A percentile compares a stretch with the other conserved stretches of the same genome.
Evolutionary conservation across 345 rosid genomes (phyloP).

Genomic region (Firmiana major): DNA sequence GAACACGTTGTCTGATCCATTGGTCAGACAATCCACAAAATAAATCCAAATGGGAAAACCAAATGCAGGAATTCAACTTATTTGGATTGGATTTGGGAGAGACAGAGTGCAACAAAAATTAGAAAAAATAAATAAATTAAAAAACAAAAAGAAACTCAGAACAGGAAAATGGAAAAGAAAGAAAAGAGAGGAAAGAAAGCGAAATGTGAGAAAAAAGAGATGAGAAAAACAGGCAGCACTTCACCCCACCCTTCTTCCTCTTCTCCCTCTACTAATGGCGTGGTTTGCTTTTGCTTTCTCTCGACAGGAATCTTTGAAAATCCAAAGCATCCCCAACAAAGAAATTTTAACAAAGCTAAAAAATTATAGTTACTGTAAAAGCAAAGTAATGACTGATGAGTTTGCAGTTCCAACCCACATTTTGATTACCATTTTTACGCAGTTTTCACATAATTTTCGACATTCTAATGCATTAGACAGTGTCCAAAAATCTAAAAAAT

Average conservation of each 20-base stretch:
- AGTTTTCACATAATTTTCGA: neutral
- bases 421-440: too few relatives aligned
- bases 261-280: conserved; percentile 28
- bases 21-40: conserved; percentile 27
- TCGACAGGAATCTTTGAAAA: conserved; percentile 64
- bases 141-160: conserved; percentile 45
- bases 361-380: neutral
- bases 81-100: neutral
- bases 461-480: neutral
- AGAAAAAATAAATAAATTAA: neutral
- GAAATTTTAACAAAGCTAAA: neutral
- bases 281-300: conserved; percentile 42
- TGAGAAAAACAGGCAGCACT: neutral
- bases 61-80: neutral
- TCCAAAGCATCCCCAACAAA: conserved; percentile 22
- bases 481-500: too few relatives aligned
- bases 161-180: conserved; percentile 37
- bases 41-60: conserved; percentile 27
- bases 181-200: conserved; percentile 34
- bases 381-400: neutral
- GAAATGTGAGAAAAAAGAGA: conserved; percentile 37
- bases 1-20: conserved; percentile 16
- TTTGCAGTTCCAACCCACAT: too few relatives aligned
- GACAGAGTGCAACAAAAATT: too few relatives aligned
- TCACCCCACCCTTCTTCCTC: neutral